Percentiles rank a stretch among this genome's conserved stretches.
Evolutionary conservation across 768 basidiomycete species (phyloP).

Genomic region (Holtermannia corniformis): DNA sequence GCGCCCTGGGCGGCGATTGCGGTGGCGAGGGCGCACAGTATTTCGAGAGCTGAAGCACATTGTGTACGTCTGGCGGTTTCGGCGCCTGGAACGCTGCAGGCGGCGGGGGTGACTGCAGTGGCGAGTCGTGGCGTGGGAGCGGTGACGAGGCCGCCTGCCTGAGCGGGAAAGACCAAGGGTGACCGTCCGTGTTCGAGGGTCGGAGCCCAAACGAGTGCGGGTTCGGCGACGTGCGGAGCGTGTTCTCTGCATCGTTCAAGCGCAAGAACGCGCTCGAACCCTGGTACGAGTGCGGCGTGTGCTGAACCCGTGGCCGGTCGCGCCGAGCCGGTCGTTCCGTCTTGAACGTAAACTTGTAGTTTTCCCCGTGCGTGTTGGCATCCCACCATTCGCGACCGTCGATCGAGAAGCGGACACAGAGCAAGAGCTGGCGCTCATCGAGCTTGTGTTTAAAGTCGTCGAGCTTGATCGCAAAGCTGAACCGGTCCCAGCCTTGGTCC

Average conservation of each 20-base stretch:
- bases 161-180: constrained; percentile 26
- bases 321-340: constrained; percentile 14
- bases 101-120: constrained; percentile 17
- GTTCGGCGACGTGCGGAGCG: constrained; percentile 21
- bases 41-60: constrained; percentile 30
- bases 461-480: constrained; percentile 40
- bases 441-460: constrained; percentile 39
- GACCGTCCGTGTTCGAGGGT: constrained; percentile 10
- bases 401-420: constrained; percentile 39
- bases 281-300: constrained; percentile 6
- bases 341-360: constrained; percentile 41
- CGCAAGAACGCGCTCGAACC: constrained; percentile 10
- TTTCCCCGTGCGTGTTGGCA: constrained; percentile 32
- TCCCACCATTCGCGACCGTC: constrained; percentile 41
- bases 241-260: constrained; percentile 3
- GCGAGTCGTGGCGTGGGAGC: constrained; percentile 20
- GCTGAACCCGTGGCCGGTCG: constrained; percentile 10
- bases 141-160: constrained; percentile 3
- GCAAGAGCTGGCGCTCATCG: constrained; percentile 35
- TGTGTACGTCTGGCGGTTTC: constrained; percentile 29
- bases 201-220: constrained; percentile 23
- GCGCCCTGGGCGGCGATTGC: constrained; percentile 27
- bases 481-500: constrained; percentile 42
- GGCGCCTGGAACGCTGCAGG: constrained; percentile 26
- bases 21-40: constrained; percentile 41